A percentile compares a stretch with the other conserved stretches of the same genome.
Evolutionary conservation across 257 asterid species (phyloP).

Genomic region (Rauvolfia tetraphylla): DNA sequence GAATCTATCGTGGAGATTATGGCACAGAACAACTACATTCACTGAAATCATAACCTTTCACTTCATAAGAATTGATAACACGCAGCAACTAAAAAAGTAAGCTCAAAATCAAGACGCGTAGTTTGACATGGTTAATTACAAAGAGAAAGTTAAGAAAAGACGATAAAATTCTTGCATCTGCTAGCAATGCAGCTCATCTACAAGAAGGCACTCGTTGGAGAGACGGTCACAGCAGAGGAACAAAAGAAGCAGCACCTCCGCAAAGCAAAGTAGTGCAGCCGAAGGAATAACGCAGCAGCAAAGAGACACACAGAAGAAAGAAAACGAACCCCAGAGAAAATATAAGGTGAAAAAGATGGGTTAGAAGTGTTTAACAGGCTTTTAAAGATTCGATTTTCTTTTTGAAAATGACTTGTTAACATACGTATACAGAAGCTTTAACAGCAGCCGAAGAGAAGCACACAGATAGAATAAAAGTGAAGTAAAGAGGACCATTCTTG

Average conservation of each 20-base stretch:
- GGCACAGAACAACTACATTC: background rate
- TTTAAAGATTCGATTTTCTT: conserved; percentile 25
- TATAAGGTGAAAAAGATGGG: background rate
- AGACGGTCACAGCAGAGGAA: background rate
- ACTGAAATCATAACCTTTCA: background rate
- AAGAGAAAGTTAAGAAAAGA: background rate
- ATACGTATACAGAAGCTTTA: background rate
- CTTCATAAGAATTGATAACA: background rate
- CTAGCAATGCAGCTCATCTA: conserved; percentile 6
- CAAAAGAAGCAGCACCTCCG: background rate
- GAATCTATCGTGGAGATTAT: background rate
- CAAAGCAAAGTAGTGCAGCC: conserved; percentile 11
- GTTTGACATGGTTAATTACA: background rate
- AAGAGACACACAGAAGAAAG: conserved; percentile 20
- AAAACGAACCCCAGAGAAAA: conserved; percentile 1
- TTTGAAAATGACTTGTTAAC: conserved; percentile 18
- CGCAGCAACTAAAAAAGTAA: background rate
- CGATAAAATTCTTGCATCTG: background rate
- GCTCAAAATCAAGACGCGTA: background rate
- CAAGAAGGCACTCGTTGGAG: background rate
- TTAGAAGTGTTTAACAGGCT: conserved; percentile 11
- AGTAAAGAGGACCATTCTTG: conserved; percentile 4
- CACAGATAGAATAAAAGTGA: conserved; percentile 1
- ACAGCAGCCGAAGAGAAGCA: conserved; percentile 3
- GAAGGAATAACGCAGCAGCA: conserved; percentile 2